Evolutionary conservation across 495 filamentous ascomycete species (phyloP), one percentile per base, ranked within the genome.

Genomic region (Penicillium samsonianum): DNA sequence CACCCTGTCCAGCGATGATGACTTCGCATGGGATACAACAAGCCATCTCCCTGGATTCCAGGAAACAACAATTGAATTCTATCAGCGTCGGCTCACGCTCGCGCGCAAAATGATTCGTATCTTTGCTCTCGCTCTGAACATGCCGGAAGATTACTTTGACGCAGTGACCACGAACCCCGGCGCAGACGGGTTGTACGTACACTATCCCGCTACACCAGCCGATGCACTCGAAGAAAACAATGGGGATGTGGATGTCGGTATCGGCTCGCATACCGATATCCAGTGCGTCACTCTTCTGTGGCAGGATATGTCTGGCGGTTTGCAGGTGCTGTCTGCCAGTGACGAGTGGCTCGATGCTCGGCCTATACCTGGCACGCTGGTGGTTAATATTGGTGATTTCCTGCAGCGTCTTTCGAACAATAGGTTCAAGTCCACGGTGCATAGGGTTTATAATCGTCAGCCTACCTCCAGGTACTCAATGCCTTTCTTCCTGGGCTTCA

Each of bases 311-410:
- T 60, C 61, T 0, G 82, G 80, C 0, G 82, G 83, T 0, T 57
- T 87, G 53, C 82, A 85, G 65, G 76, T 84, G 0, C 59, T 81
- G 12, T 78, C 73, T 20, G 67, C 67, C n/a, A 67, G 74, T 19
- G 80, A 79, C 9, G 76, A 78, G 53, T 85, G 81, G 82, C 64
- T 86, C 16, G 78, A 78, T 61, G 83, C 73, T 8, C 47, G 70
- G n/a, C 84, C 84, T 0, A 70, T 85, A 20, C 63, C 78, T 41
- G 83, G 82, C 14, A 82, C 83, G 0, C 66, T 85, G 12, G 85
- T 87, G 4, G 83, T 89, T 33, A 88, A 88, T 66, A 82, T 89
- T 53, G 85, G 83, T 0, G 85, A 87, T 61, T 83, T 85, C 60
- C 72, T 88, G 72, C 80, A 83, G 75, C 71, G 83, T 10, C 74